Evolutionary conservation across 179 eudicot genomes (phyloP).

Genomic region (Actinidia arguta): DNA sequence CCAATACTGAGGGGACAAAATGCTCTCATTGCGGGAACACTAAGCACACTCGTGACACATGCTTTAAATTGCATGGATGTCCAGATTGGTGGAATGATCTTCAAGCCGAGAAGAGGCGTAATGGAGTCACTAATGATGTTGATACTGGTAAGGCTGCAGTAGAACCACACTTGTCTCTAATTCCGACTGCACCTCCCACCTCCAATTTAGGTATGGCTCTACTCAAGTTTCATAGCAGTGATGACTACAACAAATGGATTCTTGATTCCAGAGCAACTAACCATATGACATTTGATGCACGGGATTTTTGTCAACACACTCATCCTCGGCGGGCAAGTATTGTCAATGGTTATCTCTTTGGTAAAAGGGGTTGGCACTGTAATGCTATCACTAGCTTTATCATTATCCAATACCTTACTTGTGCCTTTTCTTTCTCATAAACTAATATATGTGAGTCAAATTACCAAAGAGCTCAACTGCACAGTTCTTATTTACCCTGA

Average conservation of each 20-base stretch:
- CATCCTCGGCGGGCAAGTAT: neutral
- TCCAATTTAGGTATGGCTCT: neutral
- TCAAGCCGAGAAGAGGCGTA: neutral
- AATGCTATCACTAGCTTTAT: neutral
- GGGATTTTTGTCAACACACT: neutral
- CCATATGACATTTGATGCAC: conserved; percentile 4
- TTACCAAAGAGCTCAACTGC: neutral
- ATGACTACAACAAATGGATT: neutral
- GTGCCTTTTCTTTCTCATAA: neutral
- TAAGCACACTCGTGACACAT: neutral
- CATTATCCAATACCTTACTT: neutral
- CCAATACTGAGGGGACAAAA: neutral
- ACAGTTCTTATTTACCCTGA: neutral
- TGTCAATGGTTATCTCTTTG: neutral
- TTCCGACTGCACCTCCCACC: neutral
- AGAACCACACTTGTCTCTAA: neutral
- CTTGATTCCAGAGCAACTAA: neutral
- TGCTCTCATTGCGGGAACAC: neutral
- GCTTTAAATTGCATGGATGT: neutral
- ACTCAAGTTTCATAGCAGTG: neutral
- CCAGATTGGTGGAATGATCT: neutral
- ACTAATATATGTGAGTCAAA: neutral
- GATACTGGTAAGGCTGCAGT: no score
- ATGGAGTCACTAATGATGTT: no score
- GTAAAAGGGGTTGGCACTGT: neutral